A percentile compares a stretch with the other conserved stretches of the same genome.
Conservation (phyloP, 208 protist species). For the Strigomonas galati region DNA sequence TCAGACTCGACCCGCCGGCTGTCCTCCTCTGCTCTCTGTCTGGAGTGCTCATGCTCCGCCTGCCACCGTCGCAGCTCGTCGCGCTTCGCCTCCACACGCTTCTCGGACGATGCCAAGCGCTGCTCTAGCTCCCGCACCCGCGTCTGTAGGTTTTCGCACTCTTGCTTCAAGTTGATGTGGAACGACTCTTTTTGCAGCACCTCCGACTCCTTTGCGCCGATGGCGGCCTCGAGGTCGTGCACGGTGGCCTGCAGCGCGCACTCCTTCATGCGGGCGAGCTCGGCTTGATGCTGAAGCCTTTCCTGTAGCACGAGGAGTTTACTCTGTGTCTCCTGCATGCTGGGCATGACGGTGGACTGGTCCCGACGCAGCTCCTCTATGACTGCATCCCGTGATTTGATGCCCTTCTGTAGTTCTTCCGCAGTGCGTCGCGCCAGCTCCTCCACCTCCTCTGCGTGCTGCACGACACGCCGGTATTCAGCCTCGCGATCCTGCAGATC, state of each 20-base stretch:
- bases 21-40: conserved; percentile 22
- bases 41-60: conserved; percentile 21
- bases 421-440: conserved; percentile 38
- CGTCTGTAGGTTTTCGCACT: conserved; percentile 18
- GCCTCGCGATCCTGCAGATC: conserved; percentile 30
- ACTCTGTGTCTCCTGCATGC: conserved; percentile 42
- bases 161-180: conserved; percentile 15
- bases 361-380: conserved; percentile 52
- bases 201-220: conserved; percentile 19
- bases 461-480: conserved; percentile 34
- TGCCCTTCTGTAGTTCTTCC: conserved; percentile 39
- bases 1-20: conserved; percentile 26
- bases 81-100: conserved; percentile 32
- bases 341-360: conserved; percentile 29
- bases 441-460: conserved; percentile 63
- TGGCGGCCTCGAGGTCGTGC: conserved; percentile 20
- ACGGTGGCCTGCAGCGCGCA: conserved; percentile 26
- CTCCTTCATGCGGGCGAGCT: conserved; percentile 24
- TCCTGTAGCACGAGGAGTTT: conserved; percentile 50
- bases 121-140: conserved; percentile 43
- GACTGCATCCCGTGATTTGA: conserved; percentile 36
- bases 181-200: conserved; percentile 16
- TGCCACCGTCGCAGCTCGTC: conserved; percentile 19
- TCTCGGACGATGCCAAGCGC: conserved; percentile 37
- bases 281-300: conserved; percentile 42